Base-by-base conservation (phyloP, 768 basidiomycete species). In the Lactarius psammicola region DNA sequence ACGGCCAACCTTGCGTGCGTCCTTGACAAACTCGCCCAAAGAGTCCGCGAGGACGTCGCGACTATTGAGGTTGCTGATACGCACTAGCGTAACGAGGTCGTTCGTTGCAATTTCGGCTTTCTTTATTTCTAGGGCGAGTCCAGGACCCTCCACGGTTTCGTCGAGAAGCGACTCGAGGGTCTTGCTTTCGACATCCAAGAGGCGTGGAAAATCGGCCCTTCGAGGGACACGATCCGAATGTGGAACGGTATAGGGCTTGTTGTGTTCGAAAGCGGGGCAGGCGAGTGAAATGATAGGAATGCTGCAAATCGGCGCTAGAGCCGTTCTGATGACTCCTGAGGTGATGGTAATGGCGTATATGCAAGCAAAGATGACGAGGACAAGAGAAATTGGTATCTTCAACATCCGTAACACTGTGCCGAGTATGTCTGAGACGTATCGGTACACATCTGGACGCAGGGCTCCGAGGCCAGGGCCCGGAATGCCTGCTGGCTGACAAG, bases 21-120 rank as follows among this genome's bases (percentile, higher is more conserved):
- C 85, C 8, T 75, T 73, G 2, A 85, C 82, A 71, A 92, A 90
- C 3, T 78, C 80, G 17, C 66, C 68, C 68, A 92, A 76, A 18
- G 78, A 70, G 11, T 82, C 76, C 20, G 83, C 86, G 11, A 93
- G 71, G 26, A 73, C 64, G n/a, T 90, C 87, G 60, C 78, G 84
- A 28, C 84, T 83, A 64, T 78, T 82, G 71, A 93, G 74, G 18
- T 87, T 77, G 73, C 90, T 92, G 65, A 81, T 75, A 18, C 80
- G 80, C 18, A 92, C 86, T 33, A 90, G 78, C 6, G 84, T 80
- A 17, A 83, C 77, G 59, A 93, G 78, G 72, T 93, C 90, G 28
- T 75, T 78, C 1, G 87, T 89, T 17, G 89, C 91, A 83, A 92
- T 86, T 70, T 92, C 87, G 17, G 89, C 86, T 73, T 86, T 87